Base-by-base conservation (phyloP, 2,329 filamentous ascomycete species). In the Rutstroemia sp. region DNA sequence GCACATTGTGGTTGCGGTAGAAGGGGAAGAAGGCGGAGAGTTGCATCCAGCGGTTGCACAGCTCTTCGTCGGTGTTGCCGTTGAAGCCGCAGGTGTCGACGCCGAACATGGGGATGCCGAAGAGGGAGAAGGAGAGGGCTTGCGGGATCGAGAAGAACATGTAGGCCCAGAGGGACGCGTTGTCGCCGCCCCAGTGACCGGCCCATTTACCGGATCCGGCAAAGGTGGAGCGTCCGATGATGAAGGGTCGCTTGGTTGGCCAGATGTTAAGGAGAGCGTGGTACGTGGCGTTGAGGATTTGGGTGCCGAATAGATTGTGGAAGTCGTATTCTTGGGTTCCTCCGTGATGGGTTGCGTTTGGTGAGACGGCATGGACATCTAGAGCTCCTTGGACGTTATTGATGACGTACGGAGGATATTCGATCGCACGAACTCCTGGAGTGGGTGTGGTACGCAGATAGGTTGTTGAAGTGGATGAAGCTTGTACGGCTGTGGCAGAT, bases 121-220 rank as follows among this genome's bases (percentile, higher is more conserved):
- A 90, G 4, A 90, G 76, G 1, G 80, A 82, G 71, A 91, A 92
- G 3, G 81, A 84, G 0, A 95, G 76, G 1, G 87, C 88, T 69
- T 92, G 87, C 0, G 87, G 82, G 64, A 94, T 94, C 10, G 84
- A 85, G 69, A 87, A 85, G 70, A 80, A 87, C 81, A 92, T 87
- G 68, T 84, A 87, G 0, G 79, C 77, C 82, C 86, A 92, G 14
- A 81, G 78, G 9, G 84, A 86, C 18, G 75, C 73, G 66, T 91
- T 92, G 69, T 92, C 85, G 37, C 86, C 88, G 30, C 88, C 88
- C 89, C 89, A 95, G 71, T 94, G 89, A 1, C 88, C 89, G 1
- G 88, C 85, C 74, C 80, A 87, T 68, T 82, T 83, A 1, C 90
- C 90, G 0, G 82, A 82, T 3, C 90, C 89, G 9, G 88, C 79